Evolutionary conservation across 2,329 filamentous ascomycete species (phyloP), one percentile per base, ranked within the genome.

Genomic region (Claviceps cyperi): DNA sequence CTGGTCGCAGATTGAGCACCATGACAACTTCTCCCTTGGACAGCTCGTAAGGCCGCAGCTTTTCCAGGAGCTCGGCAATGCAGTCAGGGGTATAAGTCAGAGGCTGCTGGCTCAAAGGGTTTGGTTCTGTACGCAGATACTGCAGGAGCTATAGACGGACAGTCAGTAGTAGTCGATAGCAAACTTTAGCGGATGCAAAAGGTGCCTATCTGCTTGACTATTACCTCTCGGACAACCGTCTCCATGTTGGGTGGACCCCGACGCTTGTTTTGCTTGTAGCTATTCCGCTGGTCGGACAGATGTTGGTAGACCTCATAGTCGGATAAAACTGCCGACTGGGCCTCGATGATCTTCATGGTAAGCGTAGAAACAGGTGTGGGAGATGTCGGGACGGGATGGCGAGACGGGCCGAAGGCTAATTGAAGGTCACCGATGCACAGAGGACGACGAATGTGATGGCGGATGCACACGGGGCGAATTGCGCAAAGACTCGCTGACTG

Each of bases 301-400:
- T 86, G 83, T 51, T 75, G 70, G 58, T 81, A 81, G 55, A 88
- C 83, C 70, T 88, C 84, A 55, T 78, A 83, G 64, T 88, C 88
- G 62, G 80, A 78, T 59, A 89, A 70, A 41, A 82, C 74, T 5
- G 81, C 82, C 32, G 78, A 78, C 62, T 87, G 82, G 3, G 83
- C 71, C 60, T 84, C 83, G 58, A 87, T 68, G 60, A 89, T 77
- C 75, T 86, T 83, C 80, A 83, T 81, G 19, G 37, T 63, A 46
- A 32, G 28, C 9, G 28, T 9, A 9, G 28, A 32, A 32, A 32
- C 28, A 11, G 28, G 28, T 11, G 28, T 32, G 28, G 28, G 9
- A 32, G 28, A 11, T 32, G 28, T 32, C 28, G 28, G 28, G 28
- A 32, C 28, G 28, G 28, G 28, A 39, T 32, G 17, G 35, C 3